Base-by-base conservation (phyloP, 164 flowering plant genomes). In the Akebia trifoliata region DNA sequence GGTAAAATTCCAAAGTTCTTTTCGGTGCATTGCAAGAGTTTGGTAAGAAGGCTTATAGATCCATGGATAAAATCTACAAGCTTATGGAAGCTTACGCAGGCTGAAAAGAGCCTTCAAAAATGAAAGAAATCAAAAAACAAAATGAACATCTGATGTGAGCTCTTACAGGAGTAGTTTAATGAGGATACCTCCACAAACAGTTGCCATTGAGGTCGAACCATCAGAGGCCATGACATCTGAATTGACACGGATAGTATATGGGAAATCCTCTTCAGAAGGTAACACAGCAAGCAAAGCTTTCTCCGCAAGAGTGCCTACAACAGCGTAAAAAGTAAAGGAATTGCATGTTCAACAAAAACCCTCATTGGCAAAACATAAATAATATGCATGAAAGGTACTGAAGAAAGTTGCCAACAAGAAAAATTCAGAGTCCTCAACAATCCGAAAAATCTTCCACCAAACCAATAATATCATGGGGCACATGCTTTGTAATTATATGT, bases 201-300 rank as follows among this genome's bases (percentile, higher is more conserved):
- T 78, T 53, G 99, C 99, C 99, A 93, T 93, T 34, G 99, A 93
- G 50, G 99, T 93, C 25, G 99, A 93, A 61, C 99, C 99, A 81
- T 93, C 99, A 60, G 99, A 93, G 30, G 94, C 94, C 97, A 93
- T 90, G 55, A 93, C 97, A 73, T 90, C 99, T 18, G 99, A 86
- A 78, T 90, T 93, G 55, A 93, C 47, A 62, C 99, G 99, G 14
- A 93, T 82, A 11, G 96, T 74, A 55, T 84, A 93, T 4, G 86
- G 87, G 35, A 83, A 87, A 53, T 79, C 78, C 52, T 76, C 79
- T 76, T 87, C 96, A 63, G 95, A 87, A 57, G 97, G 99, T 54
- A 93, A 68, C 0, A 93, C 90, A 60, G 93, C 96, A 66, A 93
- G 87, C 64, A 93, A 67, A 57, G 97, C 94, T 78, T 93, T 93